These are phyloP conservation scores for Phylloporus rhodoxanthus DNA, from an alignment of 768 basidiomycete species.

Conservation along the genomic window DNA sequence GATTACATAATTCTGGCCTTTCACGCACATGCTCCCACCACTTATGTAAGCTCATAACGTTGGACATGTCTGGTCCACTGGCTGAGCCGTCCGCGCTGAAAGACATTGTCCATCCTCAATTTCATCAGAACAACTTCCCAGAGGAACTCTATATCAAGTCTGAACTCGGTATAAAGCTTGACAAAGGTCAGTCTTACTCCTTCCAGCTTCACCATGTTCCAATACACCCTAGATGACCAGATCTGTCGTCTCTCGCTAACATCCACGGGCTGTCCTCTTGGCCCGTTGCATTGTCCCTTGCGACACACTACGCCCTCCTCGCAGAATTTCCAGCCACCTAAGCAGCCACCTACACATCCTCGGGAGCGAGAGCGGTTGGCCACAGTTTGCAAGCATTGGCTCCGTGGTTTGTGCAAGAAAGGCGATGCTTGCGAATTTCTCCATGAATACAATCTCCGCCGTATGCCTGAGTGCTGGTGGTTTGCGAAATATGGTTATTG, in stretches of 20 bases:
- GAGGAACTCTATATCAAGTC: slow-evolving; percentile 78
- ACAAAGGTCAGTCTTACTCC: slow-evolving; percentile 60
- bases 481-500: slow-evolving; percentile 97
- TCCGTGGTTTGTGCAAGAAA: slow-evolving; percentile 96
- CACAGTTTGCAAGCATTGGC: slow-evolving; percentile 98
- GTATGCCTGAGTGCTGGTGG: slow-evolving; percentile 99
- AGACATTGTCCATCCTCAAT: slow-evolving; percentile 81
- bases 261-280: slow-evolving; percentile 81
- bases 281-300: slow-evolving; percentile 85
- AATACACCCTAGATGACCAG: slow-evolving; percentile 65
- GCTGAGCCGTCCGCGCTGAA: slow-evolving; percentile 52
- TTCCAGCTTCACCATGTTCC: background rate
- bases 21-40: background rate
- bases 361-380: slow-evolving; percentile 77
- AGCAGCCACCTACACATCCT: slow-evolving; percentile 75
- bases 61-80: slow-evolving; percentile 41
- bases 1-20: background rate
- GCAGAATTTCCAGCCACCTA: slow-evolving; percentile 86
- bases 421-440: slow-evolving; percentile 97
- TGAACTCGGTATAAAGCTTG: slow-evolving; percentile 80
- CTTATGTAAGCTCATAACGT: slow-evolving; percentile 6
- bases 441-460: slow-evolving; percentile 95
- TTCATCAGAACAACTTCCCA: slow-evolving; percentile 88
- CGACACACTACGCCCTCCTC: slow-evolving; percentile 86
- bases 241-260: slow-evolving; percentile 85